These are phyloP conservation scores for Trametes hirsuta DNA, from an alignment of 1,284 basidiomycete genomes.

Conservation along the genomic window DNA sequence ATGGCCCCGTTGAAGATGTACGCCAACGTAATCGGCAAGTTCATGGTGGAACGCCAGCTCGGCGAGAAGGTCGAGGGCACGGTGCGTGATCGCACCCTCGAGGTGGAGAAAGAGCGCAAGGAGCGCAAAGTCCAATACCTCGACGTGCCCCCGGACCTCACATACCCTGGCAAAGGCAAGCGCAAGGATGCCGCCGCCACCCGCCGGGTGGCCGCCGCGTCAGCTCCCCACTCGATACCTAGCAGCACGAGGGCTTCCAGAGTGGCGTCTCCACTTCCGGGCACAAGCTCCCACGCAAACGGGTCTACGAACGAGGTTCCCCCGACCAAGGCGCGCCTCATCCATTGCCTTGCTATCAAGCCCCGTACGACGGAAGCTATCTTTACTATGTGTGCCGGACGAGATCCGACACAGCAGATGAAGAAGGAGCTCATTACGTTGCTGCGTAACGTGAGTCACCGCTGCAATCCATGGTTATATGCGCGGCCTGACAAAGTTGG, in stretches of 20 bases:
- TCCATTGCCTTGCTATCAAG: slow-evolving; percentile 56
- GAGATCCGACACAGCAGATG: slow-evolving; percentile 9
- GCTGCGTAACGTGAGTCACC: slow-evolving; percentile 49
- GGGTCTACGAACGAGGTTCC: slow-evolving; percentile 4
- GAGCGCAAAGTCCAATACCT: slow-evolving; percentile 57
- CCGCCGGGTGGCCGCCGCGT: slow-evolving; percentile 12
- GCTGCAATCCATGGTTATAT: neutral
- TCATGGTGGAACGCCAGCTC: slow-evolving; percentile 63
- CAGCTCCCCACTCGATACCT: slow-evolving; percentile 6
- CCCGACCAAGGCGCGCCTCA: slow-evolving; percentile 43
- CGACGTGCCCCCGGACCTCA: slow-evolving; percentile 39
- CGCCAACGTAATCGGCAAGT: slow-evolving; percentile 70
- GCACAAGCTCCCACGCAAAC: slow-evolving; percentile 23
- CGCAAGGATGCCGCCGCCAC: slow-evolving; percentile 22
- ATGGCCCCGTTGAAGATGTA: slow-evolving; percentile 69
- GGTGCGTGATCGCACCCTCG: slow-evolving; percentile 57
- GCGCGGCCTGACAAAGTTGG: neutral
- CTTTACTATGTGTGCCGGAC: slow-evolving; percentile 26
- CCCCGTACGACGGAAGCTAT: slow-evolving; percentile 46
- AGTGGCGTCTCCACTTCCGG: slow-evolving; percentile 24
- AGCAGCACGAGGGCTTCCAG: slow-evolving; percentile 6
- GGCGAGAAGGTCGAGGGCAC: slow-evolving; percentile 52
- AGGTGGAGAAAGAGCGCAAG: slow-evolving; percentile 58
- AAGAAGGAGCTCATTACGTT: slow-evolving; percentile 34
- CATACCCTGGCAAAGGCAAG: slow-evolving; percentile 34